Percentiles rank a stretch among this genome's conserved stretches.
Conservation (phyloP, 768 basidiomycete genomes). For the Mycena belliarum region DNA sequence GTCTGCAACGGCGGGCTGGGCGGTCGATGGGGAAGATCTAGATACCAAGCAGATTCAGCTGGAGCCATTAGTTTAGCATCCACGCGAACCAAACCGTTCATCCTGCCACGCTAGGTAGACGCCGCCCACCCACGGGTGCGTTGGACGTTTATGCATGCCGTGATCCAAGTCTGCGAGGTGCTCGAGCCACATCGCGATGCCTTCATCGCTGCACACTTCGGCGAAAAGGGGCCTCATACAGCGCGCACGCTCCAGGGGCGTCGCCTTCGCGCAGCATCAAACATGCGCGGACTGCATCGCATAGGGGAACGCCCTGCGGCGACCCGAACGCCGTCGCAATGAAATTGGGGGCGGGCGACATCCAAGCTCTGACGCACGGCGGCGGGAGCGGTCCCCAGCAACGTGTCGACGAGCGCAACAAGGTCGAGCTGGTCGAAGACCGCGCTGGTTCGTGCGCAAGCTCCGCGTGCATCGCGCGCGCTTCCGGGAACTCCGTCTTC, state of each 20-base stretch:
- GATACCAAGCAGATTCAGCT: too few relatives aligned
- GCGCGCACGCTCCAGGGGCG: background rate
- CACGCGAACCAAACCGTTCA: background rate
- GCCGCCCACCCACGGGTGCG: background rate
- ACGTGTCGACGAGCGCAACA: too few relatives aligned
- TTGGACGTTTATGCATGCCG: background rate
- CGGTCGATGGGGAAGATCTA: too few relatives aligned
- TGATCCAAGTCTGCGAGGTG: background rate
- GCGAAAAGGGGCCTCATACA: background rate
- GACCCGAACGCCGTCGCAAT: background rate
- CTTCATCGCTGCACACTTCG: background rate
- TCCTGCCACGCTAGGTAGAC: background rate
- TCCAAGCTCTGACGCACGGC: background rate
- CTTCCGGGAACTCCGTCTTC: background rate
- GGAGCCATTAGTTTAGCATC: background rate
- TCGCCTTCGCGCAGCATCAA: background rate
- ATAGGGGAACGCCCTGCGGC: background rate
- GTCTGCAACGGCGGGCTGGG: too few relatives aligned
- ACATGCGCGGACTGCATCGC: too few relatives aligned
- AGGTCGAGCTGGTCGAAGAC: background rate
- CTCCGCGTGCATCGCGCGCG: background rate
- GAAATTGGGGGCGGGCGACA: background rate
- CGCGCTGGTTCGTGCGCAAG: background rate
- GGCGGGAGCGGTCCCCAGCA: too few relatives aligned
- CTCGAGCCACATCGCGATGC: background rate